A percentile compares a stretch with the other conserved stretches of the same genome.
Evolutionary conservation across 2,329 filamentous ascomycete genomes (phyloP).

Genomic region (Xylaria arbuscula): DNA sequence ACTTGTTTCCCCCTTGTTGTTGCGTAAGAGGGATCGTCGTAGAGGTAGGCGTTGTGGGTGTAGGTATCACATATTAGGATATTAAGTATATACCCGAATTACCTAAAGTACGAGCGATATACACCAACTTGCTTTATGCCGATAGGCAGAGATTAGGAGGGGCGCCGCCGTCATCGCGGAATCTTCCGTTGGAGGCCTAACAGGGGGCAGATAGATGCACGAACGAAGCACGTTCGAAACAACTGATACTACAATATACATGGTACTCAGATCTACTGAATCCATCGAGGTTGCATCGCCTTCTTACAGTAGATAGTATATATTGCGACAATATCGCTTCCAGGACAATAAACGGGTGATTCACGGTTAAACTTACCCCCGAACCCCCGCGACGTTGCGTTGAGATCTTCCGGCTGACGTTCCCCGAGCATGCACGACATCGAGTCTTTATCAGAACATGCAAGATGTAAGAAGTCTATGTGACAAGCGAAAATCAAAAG

Average conservation of each 20-base stretch:
- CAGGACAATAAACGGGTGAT: slow-evolving; percentile 2
- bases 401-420: slow-evolving; percentile 35
- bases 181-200: slow-evolving; percentile 27
- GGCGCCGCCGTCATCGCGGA: slow-evolving; percentile 4
- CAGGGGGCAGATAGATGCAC: slow-evolving; percentile 21
- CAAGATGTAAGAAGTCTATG: slow-evolving; percentile 26
- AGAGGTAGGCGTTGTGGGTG: not conserved
- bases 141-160: not conserved
- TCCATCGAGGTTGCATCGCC: slow-evolving; percentile 9
- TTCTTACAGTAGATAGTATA: slow-evolving; percentile 1
- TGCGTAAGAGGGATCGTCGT: slow-evolving; percentile 22
- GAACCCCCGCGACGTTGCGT: slow-evolving; percentile 21
- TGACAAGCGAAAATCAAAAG: not conserved
- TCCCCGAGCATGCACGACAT: slow-evolving; percentile 34
- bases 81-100: slow-evolving; percentile 1
- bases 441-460: slow-evolving; percentile 21
- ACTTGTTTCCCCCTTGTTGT: slow-evolving; percentile 8
- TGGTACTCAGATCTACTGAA: not conserved
- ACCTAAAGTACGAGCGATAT: slow-evolving; percentile 15
- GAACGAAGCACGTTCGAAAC: slow-evolving; percentile 30
- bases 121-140: slow-evolving; percentile 19
- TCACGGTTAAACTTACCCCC: slow-evolving; percentile 12
- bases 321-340: slow-evolving; percentile 21
- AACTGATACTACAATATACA: slow-evolving; percentile 1
- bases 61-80: not conserved